A percentile compares a stretch with the other conserved stretches of the same genome.
These are phyloP conservation scores for Tulasnella sp. DNA, from an alignment of 768 basidiomycete genomes.

Conservation along the genomic window DNA sequence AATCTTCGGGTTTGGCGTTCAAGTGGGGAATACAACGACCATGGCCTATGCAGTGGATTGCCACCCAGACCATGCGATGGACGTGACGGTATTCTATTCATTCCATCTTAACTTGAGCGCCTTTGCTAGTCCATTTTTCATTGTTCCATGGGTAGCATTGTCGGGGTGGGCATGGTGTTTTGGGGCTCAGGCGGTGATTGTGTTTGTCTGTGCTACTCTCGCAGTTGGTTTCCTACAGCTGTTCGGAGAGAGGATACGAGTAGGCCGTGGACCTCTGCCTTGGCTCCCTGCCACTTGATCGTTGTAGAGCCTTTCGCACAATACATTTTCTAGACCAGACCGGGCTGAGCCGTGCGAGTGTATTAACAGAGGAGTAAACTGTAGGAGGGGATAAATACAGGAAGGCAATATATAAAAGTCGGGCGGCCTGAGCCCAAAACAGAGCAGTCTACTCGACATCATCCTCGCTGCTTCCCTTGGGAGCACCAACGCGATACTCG, in stretches of 20 bases:
- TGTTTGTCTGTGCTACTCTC: constrained; percentile 9
- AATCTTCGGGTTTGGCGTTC: constrained; percentile 21
- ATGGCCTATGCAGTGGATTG: constrained; percentile 22
- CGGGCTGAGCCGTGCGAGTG: not conserved
- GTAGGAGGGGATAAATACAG: not conserved
- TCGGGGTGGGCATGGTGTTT: constrained; percentile 23
- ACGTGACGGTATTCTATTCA: constrained; percentile 22
- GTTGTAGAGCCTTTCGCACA: not conserved
- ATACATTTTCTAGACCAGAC: not conserved
- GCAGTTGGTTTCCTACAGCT: constrained; percentile 13
- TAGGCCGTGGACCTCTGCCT: constrained; percentile 1
- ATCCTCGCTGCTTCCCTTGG: constrained; percentile 8
- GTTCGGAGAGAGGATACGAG: constrained; percentile 14
- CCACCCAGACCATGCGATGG: constrained; percentile 23
- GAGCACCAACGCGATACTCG: not conserved
- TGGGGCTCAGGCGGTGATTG: constrained; percentile 20
- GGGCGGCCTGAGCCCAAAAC: not conserved
- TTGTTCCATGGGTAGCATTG: constrained; percentile 20
- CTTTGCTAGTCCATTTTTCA: constrained; percentile 24
- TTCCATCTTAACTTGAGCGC: constrained; percentile 22
- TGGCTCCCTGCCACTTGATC: not conserved
- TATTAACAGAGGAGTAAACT: not conserved
- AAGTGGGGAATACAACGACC: constrained; percentile 22
- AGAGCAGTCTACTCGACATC: not conserved
- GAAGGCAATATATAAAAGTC: not conserved